phyloP scores from a whole-genome alignment of 2,329 filamentous ascomycete species.

The Huntiella savannae region DNA sequence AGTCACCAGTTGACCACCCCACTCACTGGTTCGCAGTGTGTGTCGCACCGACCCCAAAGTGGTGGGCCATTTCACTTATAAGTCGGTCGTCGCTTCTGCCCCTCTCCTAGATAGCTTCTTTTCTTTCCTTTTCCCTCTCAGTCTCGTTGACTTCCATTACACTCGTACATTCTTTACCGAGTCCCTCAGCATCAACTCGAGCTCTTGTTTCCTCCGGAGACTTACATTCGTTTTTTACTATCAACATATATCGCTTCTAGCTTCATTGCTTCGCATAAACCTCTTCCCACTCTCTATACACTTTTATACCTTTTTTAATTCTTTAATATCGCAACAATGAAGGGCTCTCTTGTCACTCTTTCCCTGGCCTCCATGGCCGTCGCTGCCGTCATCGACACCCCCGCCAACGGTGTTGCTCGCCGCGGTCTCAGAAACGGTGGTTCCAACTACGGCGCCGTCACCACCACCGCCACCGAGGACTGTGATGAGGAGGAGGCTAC shows the following conservation, averaged over 20 bases:
- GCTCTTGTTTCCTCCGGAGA: slow-evolving; percentile 6
- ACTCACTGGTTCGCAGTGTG: too few relatives aligned
- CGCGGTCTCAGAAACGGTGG: background rate
- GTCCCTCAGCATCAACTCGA: slow-evolving; percentile 7
- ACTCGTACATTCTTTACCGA: slow-evolving; percentile 9
- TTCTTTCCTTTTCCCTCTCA: slow-evolving; percentile 2
- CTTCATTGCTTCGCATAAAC: slow-evolving; percentile 6
- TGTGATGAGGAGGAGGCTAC: background rate
- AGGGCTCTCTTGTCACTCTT: slow-evolving; percentile 10
- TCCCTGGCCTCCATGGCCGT: slow-evolving; percentile 11
- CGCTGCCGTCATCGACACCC: slow-evolving; percentile 4
- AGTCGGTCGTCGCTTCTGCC: background rate
- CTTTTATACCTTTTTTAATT: slow-evolving; percentile 5
- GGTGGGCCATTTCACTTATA: too few relatives aligned
- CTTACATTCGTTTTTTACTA: slow-evolving; percentile 7
- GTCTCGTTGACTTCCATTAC: slow-evolving; percentile 10
- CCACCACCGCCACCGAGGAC: background rate
- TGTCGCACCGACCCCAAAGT: too few relatives aligned
- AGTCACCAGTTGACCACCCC: too few relatives aligned
- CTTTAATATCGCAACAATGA: slow-evolving; percentile 5
- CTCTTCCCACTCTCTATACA: background rate
- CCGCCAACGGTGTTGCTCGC: slow-evolving; percentile 3
- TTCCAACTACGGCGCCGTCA: background rate
- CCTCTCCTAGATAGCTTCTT: background rate
- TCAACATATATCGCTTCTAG: background rate